phyloP scores from a whole-genome alignment of 2,329 filamentous ascomycete species.

The Colletotrichum cereale region DNA sequence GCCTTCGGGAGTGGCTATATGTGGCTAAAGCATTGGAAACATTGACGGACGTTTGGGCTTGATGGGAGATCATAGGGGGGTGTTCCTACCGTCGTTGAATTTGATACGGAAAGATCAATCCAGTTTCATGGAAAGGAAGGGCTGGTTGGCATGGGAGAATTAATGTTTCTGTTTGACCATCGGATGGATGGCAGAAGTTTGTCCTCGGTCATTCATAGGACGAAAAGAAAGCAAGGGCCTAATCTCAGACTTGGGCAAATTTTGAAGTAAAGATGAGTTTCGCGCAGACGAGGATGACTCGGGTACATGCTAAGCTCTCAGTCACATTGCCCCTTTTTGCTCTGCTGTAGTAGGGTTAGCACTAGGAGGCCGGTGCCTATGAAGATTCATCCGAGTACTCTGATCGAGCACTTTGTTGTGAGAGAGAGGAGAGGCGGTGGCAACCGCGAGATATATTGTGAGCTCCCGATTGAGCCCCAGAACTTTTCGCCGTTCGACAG shows the following conservation, averaged over 20 bases:
- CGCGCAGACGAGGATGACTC: neutral
- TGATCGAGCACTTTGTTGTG: neutral
- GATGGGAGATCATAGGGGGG: neutral
- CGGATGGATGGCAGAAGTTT: conserved; percentile 7
- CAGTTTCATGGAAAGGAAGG: neutral
- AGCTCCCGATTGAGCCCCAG: neutral
- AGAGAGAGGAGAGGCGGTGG: too few species aligned
- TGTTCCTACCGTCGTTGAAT: neutral
- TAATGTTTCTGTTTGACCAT: neutral
- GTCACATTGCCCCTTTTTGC: neutral
- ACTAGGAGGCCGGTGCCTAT: too few species aligned
- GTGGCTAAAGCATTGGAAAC: neutral
- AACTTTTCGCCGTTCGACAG: neutral
- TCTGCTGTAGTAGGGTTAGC: neutral
- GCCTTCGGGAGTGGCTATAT: neutral
- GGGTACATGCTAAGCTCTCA: too few species aligned
- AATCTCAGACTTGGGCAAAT: too few species aligned
- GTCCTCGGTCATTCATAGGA: neutral
- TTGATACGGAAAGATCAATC: neutral
- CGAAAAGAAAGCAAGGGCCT: neutral
- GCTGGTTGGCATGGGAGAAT: neutral
- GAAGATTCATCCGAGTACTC: neutral
- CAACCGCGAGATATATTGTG: neutral
- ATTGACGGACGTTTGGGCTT: conserved; percentile 4
- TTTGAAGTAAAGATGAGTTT: too few species aligned